Evolutionary conservation across 176 grass and related monocot species (phyloP), one percentile per base, ranked within the genome.

Genomic region (Tillandsia leiboldiana): DNA sequence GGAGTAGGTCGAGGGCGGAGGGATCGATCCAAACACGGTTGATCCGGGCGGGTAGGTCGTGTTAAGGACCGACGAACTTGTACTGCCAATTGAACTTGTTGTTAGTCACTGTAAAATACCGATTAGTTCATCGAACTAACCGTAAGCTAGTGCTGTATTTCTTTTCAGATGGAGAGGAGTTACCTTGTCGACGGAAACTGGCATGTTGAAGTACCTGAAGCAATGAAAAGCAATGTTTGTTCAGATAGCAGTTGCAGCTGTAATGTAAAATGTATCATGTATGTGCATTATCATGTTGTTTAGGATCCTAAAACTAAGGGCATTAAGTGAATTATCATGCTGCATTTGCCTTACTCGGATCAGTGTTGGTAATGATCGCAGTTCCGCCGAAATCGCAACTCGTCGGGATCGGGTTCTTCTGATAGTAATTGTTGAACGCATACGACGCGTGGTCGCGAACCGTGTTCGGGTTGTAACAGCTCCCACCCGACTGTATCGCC

Each of bases 361-460:
- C 92, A 0, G 65, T 73, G 52, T 49, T 89, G 56, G 80, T 85
- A 58, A 89, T 8, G 14, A 76, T 75, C 66, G 88, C 85, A 48
- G 86, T 88, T 74, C 92, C 88, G 59, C 88, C 85, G 65, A 96
- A 96, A 72, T 96, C 86, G 71, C 92, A 96, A 75, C 85, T 84
- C 58, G 78, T 91, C 0, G 78, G 74, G 9, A 51, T 24, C 26
- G 86, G 88, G 52, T 88, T 79, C 79, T 86, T 91, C 76, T 89
- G 88, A 82, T 92, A 96, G 76, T 96, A 96, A 71, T 84, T 79
- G 70, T 96, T 96, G 92, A 96, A 96, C 11, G 89, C 80, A 63
- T 73, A 88, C 27, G 92, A 92, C 0, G 88, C 92, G 58, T 96
- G 92, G 68, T 91, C 86, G 20, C 83, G 74, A 59, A 89, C 59